A percentile compares a stretch with the other conserved stretches of the same genome.
phyloP scores from a whole-genome alignment of 169 alveolate species.

The Babesia divergens region DNA sequence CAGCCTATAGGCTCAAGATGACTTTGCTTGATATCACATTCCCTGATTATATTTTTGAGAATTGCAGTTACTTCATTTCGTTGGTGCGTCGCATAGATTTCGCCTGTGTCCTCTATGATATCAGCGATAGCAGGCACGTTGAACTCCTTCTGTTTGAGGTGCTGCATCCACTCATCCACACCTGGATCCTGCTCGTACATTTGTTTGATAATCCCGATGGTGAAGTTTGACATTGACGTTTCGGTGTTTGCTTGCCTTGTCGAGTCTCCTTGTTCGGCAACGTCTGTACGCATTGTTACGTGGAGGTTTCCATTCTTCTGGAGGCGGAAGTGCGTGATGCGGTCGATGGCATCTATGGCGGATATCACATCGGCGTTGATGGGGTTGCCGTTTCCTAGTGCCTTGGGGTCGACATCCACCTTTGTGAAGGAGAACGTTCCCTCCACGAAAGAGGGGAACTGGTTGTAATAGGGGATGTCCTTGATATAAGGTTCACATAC shows the following conservation, averaged over 20 bases:
- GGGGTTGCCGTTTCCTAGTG: background rate
- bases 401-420: background rate
- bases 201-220: background rate
- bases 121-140: background rate
- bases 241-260: background rate
- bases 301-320: background rate
- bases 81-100: background rate
- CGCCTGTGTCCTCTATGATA: background rate
- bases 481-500: conserved; percentile 22
- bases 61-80: background rate
- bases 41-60: background rate
- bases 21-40: background rate
- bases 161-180: background rate
- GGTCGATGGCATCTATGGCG: background rate
- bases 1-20: conserved; percentile 16
- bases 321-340: background rate
- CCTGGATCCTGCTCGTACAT: background rate
- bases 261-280: background rate
- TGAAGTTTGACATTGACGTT: conserved; percentile 9
- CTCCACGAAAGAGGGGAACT: conserved; percentile 22
- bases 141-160: conserved; percentile 8
- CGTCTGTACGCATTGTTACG: background rate
- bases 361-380: background rate
- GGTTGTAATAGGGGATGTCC: conserved; percentile 3
- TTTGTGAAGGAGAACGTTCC: background rate